These are phyloP conservation scores for Platismatia glauca DNA, from an alignment of 495 filamentous ascomycete species.

Conservation along the genomic window DNA sequence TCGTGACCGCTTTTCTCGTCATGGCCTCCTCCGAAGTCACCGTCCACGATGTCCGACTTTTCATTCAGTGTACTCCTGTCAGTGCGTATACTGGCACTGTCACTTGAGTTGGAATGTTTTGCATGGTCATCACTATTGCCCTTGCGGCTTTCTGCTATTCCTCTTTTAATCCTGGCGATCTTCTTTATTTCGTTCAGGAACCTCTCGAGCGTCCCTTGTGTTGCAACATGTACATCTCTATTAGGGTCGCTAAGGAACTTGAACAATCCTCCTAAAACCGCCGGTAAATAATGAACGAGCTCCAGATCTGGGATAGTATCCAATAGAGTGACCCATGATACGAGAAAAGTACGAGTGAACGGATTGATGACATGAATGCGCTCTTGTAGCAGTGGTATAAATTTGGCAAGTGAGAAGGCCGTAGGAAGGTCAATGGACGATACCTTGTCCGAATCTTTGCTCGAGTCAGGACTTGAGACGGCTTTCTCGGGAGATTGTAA, in stretches of 20 bases:
- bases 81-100: conserved; percentile 49
- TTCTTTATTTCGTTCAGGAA: conserved; percentile 92
- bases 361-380: conserved; percentile 89
- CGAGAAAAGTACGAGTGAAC: conserved; percentile 88
- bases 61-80: conserved; percentile 40
- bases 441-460: conserved; percentile 41
- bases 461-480: conserved; percentile 37
- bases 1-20: conserved; percentile 55
- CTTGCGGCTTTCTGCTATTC: conserved; percentile 78
- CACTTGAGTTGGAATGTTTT: conserved; percentile 56
- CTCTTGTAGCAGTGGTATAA: conserved; percentile 88
- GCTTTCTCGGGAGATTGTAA: conserved; percentile 49
- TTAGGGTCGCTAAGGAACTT: conserved; percentile 88
- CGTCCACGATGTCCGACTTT: conserved; percentile 45
- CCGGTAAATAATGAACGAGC: conserved; percentile 83
- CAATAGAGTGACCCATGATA: conserved; percentile 89
- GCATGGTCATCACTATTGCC: conserved; percentile 53
- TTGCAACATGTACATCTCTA: conserved; percentile 85
- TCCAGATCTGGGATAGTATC: conserved; percentile 97
- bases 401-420: conserved; percentile 83
- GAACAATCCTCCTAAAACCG: conserved; percentile 83
- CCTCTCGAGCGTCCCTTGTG: conserved; percentile 79
- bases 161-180: conserved; percentile 85
- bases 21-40: conserved; percentile 47
- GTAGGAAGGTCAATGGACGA: conserved; percentile 57